Percentiles rank a stretch among this genome's conserved stretches.
Conservation (phyloP, 352 stramenopile genomes). For the Phytopythium vexans region DNA sequence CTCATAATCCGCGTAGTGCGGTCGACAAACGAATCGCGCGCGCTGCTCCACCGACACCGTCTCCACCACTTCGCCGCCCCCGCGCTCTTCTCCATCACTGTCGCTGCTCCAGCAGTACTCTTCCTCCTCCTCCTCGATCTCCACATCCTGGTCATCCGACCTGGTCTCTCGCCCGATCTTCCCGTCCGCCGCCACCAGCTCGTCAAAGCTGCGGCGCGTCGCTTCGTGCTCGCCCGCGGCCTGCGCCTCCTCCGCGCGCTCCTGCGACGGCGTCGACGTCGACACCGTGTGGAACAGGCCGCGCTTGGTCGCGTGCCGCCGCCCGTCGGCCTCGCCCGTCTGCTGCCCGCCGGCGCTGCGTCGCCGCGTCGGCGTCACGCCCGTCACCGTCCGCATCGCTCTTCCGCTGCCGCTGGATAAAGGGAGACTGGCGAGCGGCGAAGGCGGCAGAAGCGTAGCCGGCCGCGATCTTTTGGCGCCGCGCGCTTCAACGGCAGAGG, state of each 20-base stretch:
- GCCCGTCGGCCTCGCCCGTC: conserved; percentile 1
- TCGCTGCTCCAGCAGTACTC: conserved; percentile 8
- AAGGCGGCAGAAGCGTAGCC: too few species aligned
- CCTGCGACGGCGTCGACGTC: conserved; percentile 43
- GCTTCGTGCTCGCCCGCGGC: conserved; percentile 14
- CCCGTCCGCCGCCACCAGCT: conserved; percentile 1
- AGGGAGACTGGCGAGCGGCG: too few species aligned
- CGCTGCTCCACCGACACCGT: conserved; percentile 12
- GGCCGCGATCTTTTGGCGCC: too few species aligned
- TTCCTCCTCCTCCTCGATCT: neutral
- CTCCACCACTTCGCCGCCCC: conserved; percentile 3
- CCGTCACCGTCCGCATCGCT: conserved; percentile 5
- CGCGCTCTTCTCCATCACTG: conserved; percentile 2
- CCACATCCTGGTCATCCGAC: neutral
- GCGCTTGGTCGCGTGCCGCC: conserved; percentile 1
- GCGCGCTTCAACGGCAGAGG: too few species aligned
- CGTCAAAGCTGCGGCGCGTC: neutral
- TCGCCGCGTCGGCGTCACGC: neutral
- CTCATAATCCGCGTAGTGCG: neutral
- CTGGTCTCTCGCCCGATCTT: neutral
- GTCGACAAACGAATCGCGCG: conserved; percentile 7
- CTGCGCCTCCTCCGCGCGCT: conserved; percentile 20
- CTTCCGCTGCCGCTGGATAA: neutral
- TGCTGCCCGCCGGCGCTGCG: neutral
- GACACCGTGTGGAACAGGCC: conserved; percentile 53